Conservation (phyloP, 192 early-diverging fungal genomes). For the Umbelopsis sp. region DNA sequence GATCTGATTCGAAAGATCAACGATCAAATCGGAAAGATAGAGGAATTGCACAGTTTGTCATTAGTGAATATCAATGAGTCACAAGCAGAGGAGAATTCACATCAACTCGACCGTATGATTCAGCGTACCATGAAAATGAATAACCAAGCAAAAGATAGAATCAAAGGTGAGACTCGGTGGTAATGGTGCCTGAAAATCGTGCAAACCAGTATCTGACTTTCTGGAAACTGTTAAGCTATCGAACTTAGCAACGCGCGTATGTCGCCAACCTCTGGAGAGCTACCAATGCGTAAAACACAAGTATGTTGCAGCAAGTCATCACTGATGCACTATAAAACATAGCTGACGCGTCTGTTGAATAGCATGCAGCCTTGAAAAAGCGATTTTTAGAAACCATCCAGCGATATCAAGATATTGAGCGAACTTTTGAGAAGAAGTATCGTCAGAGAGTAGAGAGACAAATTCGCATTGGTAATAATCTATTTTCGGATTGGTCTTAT, state of each 20-base stretch:
- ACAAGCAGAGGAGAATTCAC: conserved; percentile 35
- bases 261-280: conserved; percentile 33
- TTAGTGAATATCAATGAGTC: conserved; percentile 41
- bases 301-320: neutral
- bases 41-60: conserved; percentile 39
- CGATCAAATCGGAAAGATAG: conserved; percentile 37
- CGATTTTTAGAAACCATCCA: conserved; percentile 68
- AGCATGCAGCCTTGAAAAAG: conserved; percentile 58
- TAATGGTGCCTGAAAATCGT: neutral
- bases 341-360: neutral
- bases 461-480: conserved; percentile 72
- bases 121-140: conserved; percentile 38
- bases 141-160: conserved; percentile 51
- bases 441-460: conserved; percentile 83
- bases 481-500: neutral
- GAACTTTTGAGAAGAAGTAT: conserved; percentile 82
- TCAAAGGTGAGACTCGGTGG: conserved; percentile 40
- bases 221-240: conserved; percentile 25
- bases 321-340: neutral
- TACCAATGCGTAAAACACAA: conserved; percentile 45
- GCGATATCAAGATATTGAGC: conserved; percentile 79
- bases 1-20: conserved; percentile 34
- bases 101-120: conserved; percentile 30
- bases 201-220: neutral
- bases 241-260: conserved; percentile 40